Evolutionary conservation across 331 rosid species (phyloP).

Genomic region (Quercus phellos): DNA sequence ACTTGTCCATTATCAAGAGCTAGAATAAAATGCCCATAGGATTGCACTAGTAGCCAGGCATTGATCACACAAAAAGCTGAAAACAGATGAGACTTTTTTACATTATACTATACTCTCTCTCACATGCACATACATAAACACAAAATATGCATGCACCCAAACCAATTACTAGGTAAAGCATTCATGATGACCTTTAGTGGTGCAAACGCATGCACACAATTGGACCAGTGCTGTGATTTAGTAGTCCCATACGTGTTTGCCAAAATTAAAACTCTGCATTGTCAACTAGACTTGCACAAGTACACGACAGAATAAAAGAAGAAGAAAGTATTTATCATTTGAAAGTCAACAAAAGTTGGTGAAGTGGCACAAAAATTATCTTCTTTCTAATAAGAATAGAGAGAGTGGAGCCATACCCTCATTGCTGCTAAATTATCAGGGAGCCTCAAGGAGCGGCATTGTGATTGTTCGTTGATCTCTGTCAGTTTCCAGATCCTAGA

Average conservation of each 20-base stretch:
- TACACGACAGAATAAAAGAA: too few relatives aligned
- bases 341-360: not conserved
- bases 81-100: not conserved
- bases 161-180: not conserved
- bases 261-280: not conserved
- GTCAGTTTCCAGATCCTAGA: constrained; percentile 82
- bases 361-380: not conserved
- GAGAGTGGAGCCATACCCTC: constrained; percentile 51
- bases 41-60: not conserved
- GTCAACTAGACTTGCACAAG: too few relatives aligned
- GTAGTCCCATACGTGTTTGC: not conserved
- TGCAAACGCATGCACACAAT: not conserved
- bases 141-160: not conserved
- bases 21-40: not conserved
- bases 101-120: not conserved
- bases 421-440: constrained; percentile 64
- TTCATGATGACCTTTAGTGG: not conserved
- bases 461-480: constrained; percentile 67
- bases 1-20: not conserved
- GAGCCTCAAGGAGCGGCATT: constrained; percentile 80
- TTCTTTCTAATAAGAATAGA: not conserved
- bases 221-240: not conserved
- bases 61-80: not conserved
- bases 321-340: not conserved
- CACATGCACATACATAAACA: not conserved